Percentiles rank a stretch among this genome's conserved stretches.
phyloP scores from a whole-genome alignment of 208 protist species.

The Acanthamoeba castellanii region DNA sequence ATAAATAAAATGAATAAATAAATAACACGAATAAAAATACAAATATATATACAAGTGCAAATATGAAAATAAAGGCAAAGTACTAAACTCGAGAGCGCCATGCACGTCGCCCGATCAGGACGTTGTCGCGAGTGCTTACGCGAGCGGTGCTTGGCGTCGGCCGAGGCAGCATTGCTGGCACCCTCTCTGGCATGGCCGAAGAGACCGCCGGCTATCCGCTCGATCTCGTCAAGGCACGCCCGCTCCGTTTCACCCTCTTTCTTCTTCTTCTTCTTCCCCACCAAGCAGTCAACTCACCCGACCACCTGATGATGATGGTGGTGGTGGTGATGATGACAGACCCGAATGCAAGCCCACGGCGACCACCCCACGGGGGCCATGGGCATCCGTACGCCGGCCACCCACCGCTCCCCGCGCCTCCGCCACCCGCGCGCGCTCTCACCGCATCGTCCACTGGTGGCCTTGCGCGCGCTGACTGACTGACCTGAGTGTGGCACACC shows the following conservation, averaged over 20 bases:
- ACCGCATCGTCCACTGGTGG: background rate
- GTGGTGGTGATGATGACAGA: background rate
- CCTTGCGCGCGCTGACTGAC: background rate
- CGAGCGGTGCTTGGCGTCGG: constrained; percentile 3
- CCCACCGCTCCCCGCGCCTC: no score
- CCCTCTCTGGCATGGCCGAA: constrained; percentile 15
- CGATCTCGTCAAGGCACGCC: background rate
- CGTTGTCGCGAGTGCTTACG: constrained; percentile 4
- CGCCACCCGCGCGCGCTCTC: no score
- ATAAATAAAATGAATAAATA: no score
- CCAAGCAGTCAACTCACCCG: no score
- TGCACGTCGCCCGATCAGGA: background rate
- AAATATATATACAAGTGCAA: no score
- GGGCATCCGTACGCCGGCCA: background rate
- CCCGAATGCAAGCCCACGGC: constrained; percentile 15
- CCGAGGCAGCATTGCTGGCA: constrained; percentile 29
- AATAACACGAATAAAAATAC: no score
- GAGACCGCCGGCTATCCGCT: constrained; percentile 13
- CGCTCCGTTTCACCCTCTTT: background rate
- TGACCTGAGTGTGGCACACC: background rate
- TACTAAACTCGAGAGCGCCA: no score
- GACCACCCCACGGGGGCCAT: constrained; percentile 27
- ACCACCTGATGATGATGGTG: background rate
- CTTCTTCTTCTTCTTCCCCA: background rate
- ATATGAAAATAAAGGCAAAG: no score